Evolutionary conservation across 805 yeast species (phyloP), one percentile per base, ranked within the genome.

Genomic region (Candida arabinofermentans): DNA sequence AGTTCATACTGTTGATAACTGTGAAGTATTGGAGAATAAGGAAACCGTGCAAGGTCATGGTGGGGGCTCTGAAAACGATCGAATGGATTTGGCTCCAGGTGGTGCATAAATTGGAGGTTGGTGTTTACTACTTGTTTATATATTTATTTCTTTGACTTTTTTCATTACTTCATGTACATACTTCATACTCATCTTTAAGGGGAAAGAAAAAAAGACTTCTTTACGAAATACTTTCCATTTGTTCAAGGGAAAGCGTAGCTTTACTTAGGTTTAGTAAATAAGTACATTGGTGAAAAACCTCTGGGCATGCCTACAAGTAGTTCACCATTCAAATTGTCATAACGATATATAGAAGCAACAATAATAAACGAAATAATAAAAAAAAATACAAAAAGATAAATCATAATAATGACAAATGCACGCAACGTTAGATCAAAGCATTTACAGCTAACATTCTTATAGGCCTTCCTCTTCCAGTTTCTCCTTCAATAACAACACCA

Each of bases 1-100:
- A 6, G 86, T 79, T 5, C 86, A 83, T 54, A 79, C 85, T 2
- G 70, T 84, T 24, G 91, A 84, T 50, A 74, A 80, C 50, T 69
- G 84, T 42, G 82, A 81, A 45, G 67, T 81, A 34, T 60, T 77
- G 19, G 85, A 81, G 51, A 70, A 59, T 34, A 63, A 64, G 22
- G 54, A 57, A 39, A 29, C 43, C 12, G 42, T 37, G 13, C n/a
- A 27, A 12, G 37, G 19, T 24, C 33, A 26, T n/a, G 35, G n/a
- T n/a, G n/a, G n/a, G n/a, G n/a, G n/a, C n/a, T n/a, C 40, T 3
- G 39, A 37, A 16, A 29, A 48, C 17, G 36, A 48, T 24, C 42
- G 42, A 10, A 40, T 53, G 14, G 54, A 54, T 12, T 40, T 54
- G 30, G 58, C 54, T 14, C 50, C 59, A 9, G 51, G 53, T 30